phyloP scores from a whole-genome alignment of 208 protist genomes.

The Leishmania martiniquensis region DNA sequence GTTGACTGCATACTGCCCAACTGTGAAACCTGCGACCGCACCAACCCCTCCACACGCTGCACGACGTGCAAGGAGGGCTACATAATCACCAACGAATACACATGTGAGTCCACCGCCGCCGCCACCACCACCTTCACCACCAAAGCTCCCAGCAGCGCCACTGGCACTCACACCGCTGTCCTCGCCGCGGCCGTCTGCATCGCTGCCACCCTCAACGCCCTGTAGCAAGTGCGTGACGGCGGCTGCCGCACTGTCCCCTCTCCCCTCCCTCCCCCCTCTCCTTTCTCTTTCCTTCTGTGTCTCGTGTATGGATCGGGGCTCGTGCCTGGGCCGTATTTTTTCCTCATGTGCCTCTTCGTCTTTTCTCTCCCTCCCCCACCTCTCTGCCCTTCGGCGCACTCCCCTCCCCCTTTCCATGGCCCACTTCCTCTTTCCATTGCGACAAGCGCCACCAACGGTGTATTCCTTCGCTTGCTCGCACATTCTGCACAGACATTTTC shows the following conservation, averaged over 20 bases:
- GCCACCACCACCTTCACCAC: background rate
- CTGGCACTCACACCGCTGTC: constrained; percentile 1
- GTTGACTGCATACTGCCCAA: background rate
- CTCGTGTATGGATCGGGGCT: background rate
- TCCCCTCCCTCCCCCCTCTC: background rate
- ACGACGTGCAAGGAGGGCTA: background rate
- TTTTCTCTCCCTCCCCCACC: background rate
- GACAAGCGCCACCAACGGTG: too few species aligned
- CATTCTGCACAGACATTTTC: too few species aligned
- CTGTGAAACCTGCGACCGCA: constrained; percentile 8
- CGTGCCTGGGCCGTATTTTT: too few species aligned
- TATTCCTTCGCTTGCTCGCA: too few species aligned
- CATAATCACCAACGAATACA: background rate
- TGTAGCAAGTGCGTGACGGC: background rate
- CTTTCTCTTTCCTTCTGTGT: background rate
- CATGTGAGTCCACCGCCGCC: background rate
- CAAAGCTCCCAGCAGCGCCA: background rate
- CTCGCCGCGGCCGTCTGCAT: constrained; percentile 8
- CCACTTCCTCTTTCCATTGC: too few species aligned
- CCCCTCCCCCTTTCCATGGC: too few species aligned
- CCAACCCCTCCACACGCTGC: background rate
- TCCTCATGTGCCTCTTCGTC: background rate
- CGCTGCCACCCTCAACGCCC: constrained; percentile 3
- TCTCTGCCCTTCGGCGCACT: too few species aligned
- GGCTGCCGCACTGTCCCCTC: background rate